A percentile compares a stretch with the other conserved stretches of the same genome.
Evolutionary conservation across 2,329 filamentous ascomycete species (phyloP).

Genomic region (Endoconidiophora laricicola): DNA sequence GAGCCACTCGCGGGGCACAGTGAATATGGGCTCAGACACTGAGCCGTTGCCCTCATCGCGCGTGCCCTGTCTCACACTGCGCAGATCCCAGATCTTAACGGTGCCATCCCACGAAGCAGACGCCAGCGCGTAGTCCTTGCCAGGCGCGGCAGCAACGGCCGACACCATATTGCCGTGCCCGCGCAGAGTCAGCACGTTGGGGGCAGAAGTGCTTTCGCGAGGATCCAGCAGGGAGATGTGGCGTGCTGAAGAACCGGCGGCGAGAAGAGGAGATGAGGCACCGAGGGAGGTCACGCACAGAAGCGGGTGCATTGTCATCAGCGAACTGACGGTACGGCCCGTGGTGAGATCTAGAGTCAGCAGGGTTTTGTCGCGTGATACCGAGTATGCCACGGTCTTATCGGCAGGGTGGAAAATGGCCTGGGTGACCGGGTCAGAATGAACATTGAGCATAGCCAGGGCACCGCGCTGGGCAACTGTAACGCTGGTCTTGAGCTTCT

Average conservation of each 20-base stretch:
- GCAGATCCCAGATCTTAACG: conserved; percentile 83
- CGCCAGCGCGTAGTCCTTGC: conserved; percentile 66
- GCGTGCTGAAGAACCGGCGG: conserved; percentile 65
- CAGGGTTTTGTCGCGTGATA: conserved; percentile 79
- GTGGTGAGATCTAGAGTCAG: conserved; percentile 86
- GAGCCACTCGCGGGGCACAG: conserved; percentile 58
- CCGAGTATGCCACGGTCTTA: conserved; percentile 76
- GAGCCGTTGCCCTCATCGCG: conserved; percentile 39
- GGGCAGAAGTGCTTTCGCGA: conserved; percentile 55
- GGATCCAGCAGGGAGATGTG: conserved; percentile 92
- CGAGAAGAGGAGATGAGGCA: conserved; percentile 29
- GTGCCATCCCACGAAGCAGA: conserved; percentile 87
- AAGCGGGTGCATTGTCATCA: conserved; percentile 70
- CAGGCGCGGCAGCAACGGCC: conserved; percentile 29
- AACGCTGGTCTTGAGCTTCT: conserved; percentile 28
- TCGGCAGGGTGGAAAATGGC: conserved; percentile 76
- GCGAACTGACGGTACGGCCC: conserved; percentile 56
- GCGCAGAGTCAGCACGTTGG: conserved; percentile 76
- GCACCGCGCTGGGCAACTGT: conserved; percentile 56
- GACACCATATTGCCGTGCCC: conserved; percentile 67
- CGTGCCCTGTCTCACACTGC: conserved; percentile 49
- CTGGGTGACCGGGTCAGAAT: conserved; percentile 60
- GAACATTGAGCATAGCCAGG: conserved; percentile 52
- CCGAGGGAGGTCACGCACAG: conserved; percentile 62
- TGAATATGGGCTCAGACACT: conserved; percentile 58